Percentiles rank a stretch among this genome's conserved stretches.
These are phyloP conservation scores for Filobasidium uniguttulatum DNA, from an alignment of 1,284 basidiomycete species.

Conservation along the genomic window DNA sequence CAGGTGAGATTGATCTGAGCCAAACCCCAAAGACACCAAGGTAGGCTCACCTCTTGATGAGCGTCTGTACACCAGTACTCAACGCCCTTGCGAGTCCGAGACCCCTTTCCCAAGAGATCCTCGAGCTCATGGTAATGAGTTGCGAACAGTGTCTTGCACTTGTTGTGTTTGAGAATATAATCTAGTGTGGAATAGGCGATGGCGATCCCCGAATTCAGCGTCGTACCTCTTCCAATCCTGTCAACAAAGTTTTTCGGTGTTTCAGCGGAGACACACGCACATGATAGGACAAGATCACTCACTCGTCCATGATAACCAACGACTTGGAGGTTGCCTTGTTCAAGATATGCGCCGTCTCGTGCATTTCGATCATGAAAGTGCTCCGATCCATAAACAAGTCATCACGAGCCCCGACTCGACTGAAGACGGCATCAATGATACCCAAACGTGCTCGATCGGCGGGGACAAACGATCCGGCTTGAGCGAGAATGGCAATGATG, in stretches of 20 bases:
- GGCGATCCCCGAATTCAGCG: conserved; percentile 76
- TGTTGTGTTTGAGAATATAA: conserved; percentile 59
- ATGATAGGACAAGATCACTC: conserved; percentile 7
- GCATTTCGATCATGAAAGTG: conserved; percentile 56
- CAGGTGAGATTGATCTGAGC: not conserved
- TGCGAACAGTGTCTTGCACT: conserved; percentile 76
- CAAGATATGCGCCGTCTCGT: conserved; percentile 44
- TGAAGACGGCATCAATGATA: conserved; percentile 81
- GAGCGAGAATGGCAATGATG: conserved; percentile 77
- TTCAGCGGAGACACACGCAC: not conserved
- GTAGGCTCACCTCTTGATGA: conserved; percentile 51
- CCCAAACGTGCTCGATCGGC: conserved; percentile 66
- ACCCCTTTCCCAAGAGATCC: conserved; percentile 51
- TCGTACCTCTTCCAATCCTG: conserved; percentile 75
- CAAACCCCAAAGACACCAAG: conserved; percentile 22
- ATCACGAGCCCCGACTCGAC: conserved; percentile 88
- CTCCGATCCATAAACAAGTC: conserved; percentile 84
- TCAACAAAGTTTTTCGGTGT: too few species aligned
- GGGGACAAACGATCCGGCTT: conserved; percentile 85
- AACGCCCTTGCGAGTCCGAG: conserved; percentile 40
- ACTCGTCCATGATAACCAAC: conserved; percentile 89
- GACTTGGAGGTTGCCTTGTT: conserved; percentile 65
- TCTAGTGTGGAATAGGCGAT: conserved; percentile 85
- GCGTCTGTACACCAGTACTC: conserved; percentile 82
- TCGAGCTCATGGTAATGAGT: conserved; percentile 94